These are phyloP conservation scores for Neurospora hispaniola DNA, from an alignment of 495 filamentous ascomycete species.

Conservation along the genomic window DNA sequence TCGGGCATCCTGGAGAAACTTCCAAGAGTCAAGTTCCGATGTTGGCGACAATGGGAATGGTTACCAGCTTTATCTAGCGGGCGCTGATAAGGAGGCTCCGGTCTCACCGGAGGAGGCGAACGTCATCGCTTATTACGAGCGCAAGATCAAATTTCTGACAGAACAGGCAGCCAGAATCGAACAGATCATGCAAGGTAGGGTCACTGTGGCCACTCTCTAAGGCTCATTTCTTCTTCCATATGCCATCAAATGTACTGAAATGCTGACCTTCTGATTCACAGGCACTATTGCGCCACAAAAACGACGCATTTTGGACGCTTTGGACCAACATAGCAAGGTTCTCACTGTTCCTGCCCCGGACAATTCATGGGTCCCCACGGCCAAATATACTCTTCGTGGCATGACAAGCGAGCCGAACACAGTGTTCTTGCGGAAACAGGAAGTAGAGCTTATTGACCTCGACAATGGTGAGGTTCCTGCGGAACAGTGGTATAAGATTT, in stretches of 20 bases:
- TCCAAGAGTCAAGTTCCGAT: constrained; percentile 35
- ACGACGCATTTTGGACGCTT: background rate
- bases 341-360: constrained; percentile 25
- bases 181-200: constrained; percentile 11
- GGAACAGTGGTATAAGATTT: constrained; percentile 37
- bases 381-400: constrained; percentile 31
- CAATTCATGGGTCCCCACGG: constrained; percentile 25
- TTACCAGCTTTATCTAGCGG: constrained; percentile 41
- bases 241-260: background rate
- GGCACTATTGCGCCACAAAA: background rate
- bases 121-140: constrained; percentile 10
- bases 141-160: constrained; percentile 10
- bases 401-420: constrained; percentile 24
- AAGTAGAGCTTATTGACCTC: constrained; percentile 11
- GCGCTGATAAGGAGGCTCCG: constrained; percentile 23
- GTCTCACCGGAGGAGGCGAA: constrained; percentile 26
- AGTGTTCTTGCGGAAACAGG: constrained; percentile 29
- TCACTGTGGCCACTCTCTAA: background rate
- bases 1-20: constrained; percentile 25
- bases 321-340: background rate
- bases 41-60: constrained; percentile 35
- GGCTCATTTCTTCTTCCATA: background rate
- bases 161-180: constrained; percentile 11
- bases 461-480: constrained; percentile 2
- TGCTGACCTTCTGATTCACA: background rate